Conservation (phyloP, 2,329 filamentous ascomycete species). For the Colletotrichum melonis region DNA sequence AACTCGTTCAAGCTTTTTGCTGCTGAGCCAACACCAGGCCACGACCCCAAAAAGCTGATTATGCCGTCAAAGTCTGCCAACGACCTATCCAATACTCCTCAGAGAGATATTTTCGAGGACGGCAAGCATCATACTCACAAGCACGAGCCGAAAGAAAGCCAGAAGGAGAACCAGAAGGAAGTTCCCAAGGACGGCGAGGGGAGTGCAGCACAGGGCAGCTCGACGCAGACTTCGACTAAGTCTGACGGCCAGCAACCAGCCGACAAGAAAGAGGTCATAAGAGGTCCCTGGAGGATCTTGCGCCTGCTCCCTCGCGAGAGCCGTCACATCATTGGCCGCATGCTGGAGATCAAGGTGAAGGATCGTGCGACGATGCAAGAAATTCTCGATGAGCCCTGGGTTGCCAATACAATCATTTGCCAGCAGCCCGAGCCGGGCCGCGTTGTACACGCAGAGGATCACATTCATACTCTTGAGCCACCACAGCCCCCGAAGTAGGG, state of each 20-base stretch:
- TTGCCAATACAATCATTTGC: slow-evolving; percentile 87
- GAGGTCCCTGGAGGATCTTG: slow-evolving; percentile 91
- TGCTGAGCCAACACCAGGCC: slow-evolving; percentile 82
- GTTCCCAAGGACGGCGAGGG: slow-evolving; percentile 4
- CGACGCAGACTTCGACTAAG: slow-evolving; percentile 22
- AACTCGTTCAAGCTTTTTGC: slow-evolving; percentile 96
- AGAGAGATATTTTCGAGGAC: slow-evolving; percentile 52
- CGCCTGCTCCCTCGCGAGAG: slow-evolving; percentile 90
- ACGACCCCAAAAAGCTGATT: slow-evolving; percentile 67
- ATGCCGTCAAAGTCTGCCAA: slow-evolving; percentile 57
- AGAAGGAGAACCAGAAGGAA: not conserved
- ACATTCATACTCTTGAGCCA: slow-evolving; percentile 88
- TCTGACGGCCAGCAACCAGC: slow-evolving; percentile 32
- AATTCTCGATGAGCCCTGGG: slow-evolving; percentile 89
- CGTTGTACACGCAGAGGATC: slow-evolving; percentile 78
- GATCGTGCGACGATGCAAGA: slow-evolving; percentile 87
- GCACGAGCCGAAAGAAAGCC: slow-evolving; percentile 34
- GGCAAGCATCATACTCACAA: slow-evolving; percentile 41
- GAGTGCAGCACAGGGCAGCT: slow-evolving; percentile 34
- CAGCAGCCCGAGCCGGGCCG: slow-evolving; percentile 78
- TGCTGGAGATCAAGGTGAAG: slow-evolving; percentile 90
- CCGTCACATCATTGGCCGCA: slow-evolving; percentile 87
- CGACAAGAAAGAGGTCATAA: slow-evolving; percentile 82
- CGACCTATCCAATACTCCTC: slow-evolving; percentile 53
- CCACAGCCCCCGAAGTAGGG: slow-evolving; percentile 54